Percentiles rank a stretch among this genome's conserved stretches.
Evolutionary conservation across 73 alveolate species (phyloP).

Genomic region (Tetrahymena elliotti): DNA sequence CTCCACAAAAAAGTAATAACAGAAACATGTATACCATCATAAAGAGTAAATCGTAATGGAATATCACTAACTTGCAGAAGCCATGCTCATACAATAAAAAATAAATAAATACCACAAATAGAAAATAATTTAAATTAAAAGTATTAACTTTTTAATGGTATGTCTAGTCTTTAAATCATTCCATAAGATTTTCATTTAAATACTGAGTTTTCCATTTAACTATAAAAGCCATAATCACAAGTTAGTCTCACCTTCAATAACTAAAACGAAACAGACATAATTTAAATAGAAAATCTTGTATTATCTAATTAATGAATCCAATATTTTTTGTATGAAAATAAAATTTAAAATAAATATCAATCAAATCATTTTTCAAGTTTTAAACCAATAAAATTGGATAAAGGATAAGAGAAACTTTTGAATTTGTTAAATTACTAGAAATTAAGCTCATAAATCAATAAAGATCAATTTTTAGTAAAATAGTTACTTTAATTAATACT

Average conservation of each 20-base stretch:
- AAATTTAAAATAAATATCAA: too few relatives aligned
- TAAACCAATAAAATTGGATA: too few relatives aligned
- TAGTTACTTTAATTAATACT: too few relatives aligned
- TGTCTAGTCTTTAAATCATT: background rate
- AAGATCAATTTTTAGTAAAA: too few relatives aligned
- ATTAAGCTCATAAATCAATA: too few relatives aligned
- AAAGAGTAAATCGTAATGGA: background rate
- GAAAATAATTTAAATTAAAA: background rate
- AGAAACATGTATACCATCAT: background rate
- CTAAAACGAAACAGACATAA: background rate
- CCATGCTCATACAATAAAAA: background rate
- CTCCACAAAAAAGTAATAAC: background rate
- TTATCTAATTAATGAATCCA: background rate
- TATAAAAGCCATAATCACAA: too few relatives aligned
- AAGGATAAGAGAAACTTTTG: too few relatives aligned
- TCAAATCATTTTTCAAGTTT: too few relatives aligned
- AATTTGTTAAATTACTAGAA: too few relatives aligned
- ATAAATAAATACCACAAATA: background rate
- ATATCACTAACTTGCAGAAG: background rate
- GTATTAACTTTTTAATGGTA: background rate
- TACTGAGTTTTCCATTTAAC: background rate
- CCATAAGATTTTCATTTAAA: background rate
- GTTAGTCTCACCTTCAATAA: background rate
- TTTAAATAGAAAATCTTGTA: background rate
- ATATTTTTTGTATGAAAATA: too few relatives aligned